phyloP scores from a whole-genome alignment of 805 yeast species.

The Zygosaccharomyces gambellarensis region DNA sequence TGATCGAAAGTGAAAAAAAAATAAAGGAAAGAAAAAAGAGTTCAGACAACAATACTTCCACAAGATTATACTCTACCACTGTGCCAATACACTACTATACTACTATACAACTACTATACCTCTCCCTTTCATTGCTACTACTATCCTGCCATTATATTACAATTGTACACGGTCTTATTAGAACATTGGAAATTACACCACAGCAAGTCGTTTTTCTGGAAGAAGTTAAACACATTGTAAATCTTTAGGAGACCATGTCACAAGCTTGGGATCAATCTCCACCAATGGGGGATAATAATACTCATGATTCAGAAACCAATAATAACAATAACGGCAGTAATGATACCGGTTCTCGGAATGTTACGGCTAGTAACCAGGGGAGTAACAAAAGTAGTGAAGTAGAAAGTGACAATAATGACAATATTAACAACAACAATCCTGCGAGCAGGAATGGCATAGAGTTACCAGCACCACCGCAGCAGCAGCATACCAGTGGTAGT shows the following conservation, averaged over 20 bases:
- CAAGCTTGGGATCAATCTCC: constrained; percentile 17
- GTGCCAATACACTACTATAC: background rate
- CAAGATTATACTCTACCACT: background rate
- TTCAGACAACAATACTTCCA: background rate
- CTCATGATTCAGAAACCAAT: background rate
- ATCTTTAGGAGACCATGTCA: constrained; percentile 6
- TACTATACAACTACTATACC: too few relatives aligned
- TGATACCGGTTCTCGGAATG: background rate
- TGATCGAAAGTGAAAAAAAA: constrained; percentile 5
- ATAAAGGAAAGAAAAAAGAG: background rate
- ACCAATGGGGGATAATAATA: constrained; percentile 5
- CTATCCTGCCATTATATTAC: too few relatives aligned
- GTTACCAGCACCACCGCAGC: constrained; percentile 25
- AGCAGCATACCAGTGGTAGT: constrained; percentile 32
- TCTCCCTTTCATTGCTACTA: too few relatives aligned
- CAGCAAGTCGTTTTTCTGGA: background rate
- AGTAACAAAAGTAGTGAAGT: background rate
- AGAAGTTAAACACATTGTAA: background rate
- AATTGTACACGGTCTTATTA: too few relatives aligned
- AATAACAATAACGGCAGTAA: background rate
- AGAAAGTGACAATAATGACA: background rate
- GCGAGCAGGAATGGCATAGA: constrained; percentile 9
- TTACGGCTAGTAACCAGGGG: background rate
- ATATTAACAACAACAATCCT: constrained; percentile 1
- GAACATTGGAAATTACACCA: background rate